Conservation (phyloP, 2,329 filamentous ascomycete genomes). For the Colletotrichum graminicola region DNA sequence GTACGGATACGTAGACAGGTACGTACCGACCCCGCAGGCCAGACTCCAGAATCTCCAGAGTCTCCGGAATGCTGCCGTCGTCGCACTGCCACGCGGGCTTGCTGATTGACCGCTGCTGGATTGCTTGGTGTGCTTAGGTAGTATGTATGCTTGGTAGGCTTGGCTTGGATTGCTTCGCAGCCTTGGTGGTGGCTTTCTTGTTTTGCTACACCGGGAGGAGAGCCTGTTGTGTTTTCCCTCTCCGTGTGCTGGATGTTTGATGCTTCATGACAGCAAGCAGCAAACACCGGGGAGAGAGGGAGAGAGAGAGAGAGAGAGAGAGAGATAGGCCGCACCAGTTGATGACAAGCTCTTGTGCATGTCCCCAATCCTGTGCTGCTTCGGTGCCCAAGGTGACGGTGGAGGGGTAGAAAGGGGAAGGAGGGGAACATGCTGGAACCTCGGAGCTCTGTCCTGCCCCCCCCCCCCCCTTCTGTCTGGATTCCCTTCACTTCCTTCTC, state of each 20-base stretch:
- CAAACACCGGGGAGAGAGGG: background rate
- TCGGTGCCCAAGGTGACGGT: background rate
- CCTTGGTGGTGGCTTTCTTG: constrained; percentile 31
- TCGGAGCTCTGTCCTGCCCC: constrained; percentile 1
- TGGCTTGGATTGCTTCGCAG: no score
- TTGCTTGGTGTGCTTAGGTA: background rate
- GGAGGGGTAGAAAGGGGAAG: background rate
- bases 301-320: no score
- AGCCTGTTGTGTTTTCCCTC: background rate
- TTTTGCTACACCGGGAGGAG: background rate
- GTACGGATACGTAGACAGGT: no score
- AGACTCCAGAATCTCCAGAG: constrained; percentile 21
- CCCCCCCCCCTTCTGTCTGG: no score
- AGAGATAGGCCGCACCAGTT: no score
- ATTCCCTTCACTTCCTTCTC: no score
- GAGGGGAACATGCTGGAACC: constrained; percentile 34
- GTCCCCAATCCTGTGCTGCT: background rate
- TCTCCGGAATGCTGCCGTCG: background rate
- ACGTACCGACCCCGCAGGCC: no score
- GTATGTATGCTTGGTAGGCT: constrained; percentile 13
- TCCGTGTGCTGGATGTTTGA: background rate
- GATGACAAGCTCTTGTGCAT: no score
- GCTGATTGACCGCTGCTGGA: background rate
- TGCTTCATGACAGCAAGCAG: background rate
- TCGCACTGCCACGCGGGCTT: background rate